Percentiles rank a stretch among this genome's conserved stretches.
Evolutionary conservation across 345 rosid genomes (phyloP).

Genomic region (Toxicodendron radicans): DNA sequence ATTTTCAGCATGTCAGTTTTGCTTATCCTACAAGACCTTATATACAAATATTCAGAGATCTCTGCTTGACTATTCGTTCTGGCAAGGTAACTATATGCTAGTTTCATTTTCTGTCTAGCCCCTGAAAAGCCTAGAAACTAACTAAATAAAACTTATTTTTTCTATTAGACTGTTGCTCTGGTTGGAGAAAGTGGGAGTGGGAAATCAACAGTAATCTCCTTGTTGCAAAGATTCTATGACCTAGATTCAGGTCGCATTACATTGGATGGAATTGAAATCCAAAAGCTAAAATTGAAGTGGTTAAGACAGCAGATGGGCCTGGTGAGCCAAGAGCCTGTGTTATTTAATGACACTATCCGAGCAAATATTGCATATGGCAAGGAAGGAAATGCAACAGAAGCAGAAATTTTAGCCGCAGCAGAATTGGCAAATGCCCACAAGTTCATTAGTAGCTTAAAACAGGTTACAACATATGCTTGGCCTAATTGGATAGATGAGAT

Average conservation of each 20-base stretch:
- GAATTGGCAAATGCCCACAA: constrained; percentile 68
- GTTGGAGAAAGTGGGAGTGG: constrained; percentile 88
- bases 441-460: constrained; percentile 56
- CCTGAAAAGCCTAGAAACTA: not conserved
- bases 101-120: not conserved
- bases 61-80: constrained; percentile 53
- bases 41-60: constrained; percentile 58
- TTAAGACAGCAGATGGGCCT: constrained; percentile 74
- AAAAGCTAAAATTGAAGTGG: constrained; percentile 60
- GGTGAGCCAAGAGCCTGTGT: constrained; percentile 67
- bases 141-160: not conserved
- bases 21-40: constrained; percentile 74
- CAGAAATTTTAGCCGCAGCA: constrained; percentile 63
- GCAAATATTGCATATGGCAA: constrained; percentile 80
- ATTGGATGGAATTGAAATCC: constrained; percentile 63
- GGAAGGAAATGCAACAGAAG: constrained; percentile 47
- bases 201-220: constrained; percentile 61
- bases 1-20: constrained; percentile 55
- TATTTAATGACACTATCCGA: constrained; percentile 61
- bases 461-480: constrained; percentile 26
- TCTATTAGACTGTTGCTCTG: constrained; percentile 58
- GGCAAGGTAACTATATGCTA: constrained; percentile 48
- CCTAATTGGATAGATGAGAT: no score
- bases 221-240: constrained; percentile 71
- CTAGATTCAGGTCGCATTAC: constrained; percentile 58